phyloP scores from a whole-genome alignment of 1,284 basidiomycete genomes.

The Ceraceosorus guamensis region DNA sequence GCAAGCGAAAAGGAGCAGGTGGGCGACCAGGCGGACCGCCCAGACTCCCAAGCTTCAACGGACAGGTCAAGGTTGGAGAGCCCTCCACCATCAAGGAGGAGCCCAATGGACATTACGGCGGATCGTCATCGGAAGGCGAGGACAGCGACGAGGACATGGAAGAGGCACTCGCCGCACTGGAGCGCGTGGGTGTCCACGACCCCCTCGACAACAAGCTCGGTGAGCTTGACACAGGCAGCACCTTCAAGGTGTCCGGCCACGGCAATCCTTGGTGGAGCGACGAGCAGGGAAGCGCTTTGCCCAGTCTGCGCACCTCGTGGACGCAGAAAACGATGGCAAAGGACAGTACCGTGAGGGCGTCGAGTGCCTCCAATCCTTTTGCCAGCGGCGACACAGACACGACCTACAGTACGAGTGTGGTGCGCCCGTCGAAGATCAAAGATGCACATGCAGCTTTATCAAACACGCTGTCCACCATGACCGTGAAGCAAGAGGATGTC shows the following conservation, averaged over 20 bases:
- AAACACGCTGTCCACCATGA: slow-evolving; percentile 13
- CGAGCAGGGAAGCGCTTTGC: slow-evolving; percentile 19
- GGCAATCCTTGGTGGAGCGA: slow-evolving; percentile 45
- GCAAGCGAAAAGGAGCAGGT: slow-evolving; percentile 18
- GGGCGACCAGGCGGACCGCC: slow-evolving; percentile 57
- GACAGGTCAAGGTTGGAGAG: slow-evolving; percentile 60
- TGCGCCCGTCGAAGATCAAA: slow-evolving; percentile 30
- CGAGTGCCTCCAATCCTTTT: not conserved
- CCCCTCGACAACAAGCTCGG: slow-evolving; percentile 8
- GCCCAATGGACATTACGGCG: not conserved
- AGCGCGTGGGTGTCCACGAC: slow-evolving; percentile 27
- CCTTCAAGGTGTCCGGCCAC: slow-evolving; percentile 39
- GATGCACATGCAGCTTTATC: slow-evolving; percentile 20
- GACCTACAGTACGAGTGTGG: slow-evolving; percentile 40
- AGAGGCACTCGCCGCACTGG: slow-evolving; percentile 35
- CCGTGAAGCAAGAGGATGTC: not conserved
- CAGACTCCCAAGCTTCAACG: slow-evolving; percentile 75
- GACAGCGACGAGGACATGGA: slow-evolving; percentile 35
- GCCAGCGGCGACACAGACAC: slow-evolving; percentile 14
- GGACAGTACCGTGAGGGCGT: not conserved
- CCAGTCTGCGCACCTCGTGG: slow-evolving; percentile 20
- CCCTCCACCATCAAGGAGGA: not conserved
- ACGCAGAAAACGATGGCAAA: not conserved
- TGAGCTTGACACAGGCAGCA: slow-evolving; percentile 22
- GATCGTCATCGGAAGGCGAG: slow-evolving; percentile 1